Evolutionary conservation across 2,329 filamentous ascomycete genomes (phyloP), one percentile per base, ranked within the genome.

Genomic region (Fusarium poae): DNA sequence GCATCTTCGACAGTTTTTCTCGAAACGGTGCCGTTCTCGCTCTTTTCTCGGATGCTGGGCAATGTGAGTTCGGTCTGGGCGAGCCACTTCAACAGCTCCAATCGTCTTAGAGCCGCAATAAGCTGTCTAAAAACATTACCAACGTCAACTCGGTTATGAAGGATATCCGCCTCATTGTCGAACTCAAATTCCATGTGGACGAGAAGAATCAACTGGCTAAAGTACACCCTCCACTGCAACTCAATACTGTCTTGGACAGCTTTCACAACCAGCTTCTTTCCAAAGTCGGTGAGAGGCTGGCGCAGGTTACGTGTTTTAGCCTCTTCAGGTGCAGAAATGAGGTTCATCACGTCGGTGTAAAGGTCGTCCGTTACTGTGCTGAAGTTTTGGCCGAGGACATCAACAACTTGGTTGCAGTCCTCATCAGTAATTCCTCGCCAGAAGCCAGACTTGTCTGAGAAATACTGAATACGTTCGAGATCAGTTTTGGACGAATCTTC

Each of bases 181-280:
- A 92, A 87, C 75, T 96, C 93, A 39, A 90, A 90, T 77, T 96
- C 91, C 85, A 98, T 91, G 77, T 97, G 94, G 12, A 96, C 86
- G 18, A 97, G 84, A 9, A 99, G 85, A 4, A 96, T 85, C 4
- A 98, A 82, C 60, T 98, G 87, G 74, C 95, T 93, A 66, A 97
- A 89, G 51, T 97, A 88, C 11, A 96, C 83, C 62, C 88, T 88
- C 80, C 89, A 90, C 62, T 92, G 91, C 32, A 92, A 80, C 51
- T 91, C 85, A 9, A 96, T 86, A 15, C 88, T 91, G 75, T 98
- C 94, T 74, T 95, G 91, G 0, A 92, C 89, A 9, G 93, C 91
- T 65, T 89, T 90, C 13, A 97, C 87, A 16, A 94, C 83, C 3
- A 94, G 81, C 70, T 89, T 92, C 40, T 89, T 87, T 20, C 95